phyloP scores from a whole-genome alignment of 208 protist genomes.

The Trypanosoma avium region DNA sequence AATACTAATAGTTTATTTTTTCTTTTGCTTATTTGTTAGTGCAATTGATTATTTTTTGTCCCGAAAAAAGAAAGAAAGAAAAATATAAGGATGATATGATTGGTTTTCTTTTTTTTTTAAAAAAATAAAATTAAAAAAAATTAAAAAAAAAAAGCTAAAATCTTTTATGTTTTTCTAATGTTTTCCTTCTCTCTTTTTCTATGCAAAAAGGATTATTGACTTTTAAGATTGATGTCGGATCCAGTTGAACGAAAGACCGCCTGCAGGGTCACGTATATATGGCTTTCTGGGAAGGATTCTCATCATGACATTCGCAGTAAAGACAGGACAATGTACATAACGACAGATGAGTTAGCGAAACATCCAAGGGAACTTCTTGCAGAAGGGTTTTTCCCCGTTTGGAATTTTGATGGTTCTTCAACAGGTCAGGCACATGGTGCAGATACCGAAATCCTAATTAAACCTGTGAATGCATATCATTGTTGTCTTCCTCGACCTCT shows the following conservation, averaged over 20 bases:
- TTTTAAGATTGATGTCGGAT: not conserved
- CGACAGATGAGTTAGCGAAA: conserved; percentile 43
- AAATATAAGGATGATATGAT: no score
- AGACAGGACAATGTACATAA: conserved; percentile 80
- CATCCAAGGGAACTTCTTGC: conserved; percentile 71
- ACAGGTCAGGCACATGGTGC: conserved; percentile 66
- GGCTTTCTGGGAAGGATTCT: conserved; percentile 72
- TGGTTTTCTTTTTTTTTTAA: no score
- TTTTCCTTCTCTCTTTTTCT: no score
- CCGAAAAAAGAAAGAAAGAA: no score
- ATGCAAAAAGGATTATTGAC: not conserved
- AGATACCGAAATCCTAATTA: conserved; percentile 89
- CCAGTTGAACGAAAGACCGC: not conserved
- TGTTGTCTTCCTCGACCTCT: conserved; percentile 69
- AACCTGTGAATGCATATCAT: conserved; percentile 82
- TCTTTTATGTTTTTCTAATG: no score
- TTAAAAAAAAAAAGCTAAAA: no score
- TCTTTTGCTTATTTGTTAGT: no score
- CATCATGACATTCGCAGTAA: conserved; percentile 89
- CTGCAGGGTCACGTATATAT: conserved; percentile 82
- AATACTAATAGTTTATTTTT: no score
- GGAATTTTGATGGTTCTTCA: conserved; percentile 98
- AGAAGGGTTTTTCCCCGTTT: conserved; percentile 88
- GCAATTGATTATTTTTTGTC: no score
- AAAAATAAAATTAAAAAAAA: no score